A percentile compares a stretch with the other conserved stretches of the same genome.
phyloP scores from a whole-genome alignment of 192 early-diverging fungal species.

The Coemansia erecta region DNA sequence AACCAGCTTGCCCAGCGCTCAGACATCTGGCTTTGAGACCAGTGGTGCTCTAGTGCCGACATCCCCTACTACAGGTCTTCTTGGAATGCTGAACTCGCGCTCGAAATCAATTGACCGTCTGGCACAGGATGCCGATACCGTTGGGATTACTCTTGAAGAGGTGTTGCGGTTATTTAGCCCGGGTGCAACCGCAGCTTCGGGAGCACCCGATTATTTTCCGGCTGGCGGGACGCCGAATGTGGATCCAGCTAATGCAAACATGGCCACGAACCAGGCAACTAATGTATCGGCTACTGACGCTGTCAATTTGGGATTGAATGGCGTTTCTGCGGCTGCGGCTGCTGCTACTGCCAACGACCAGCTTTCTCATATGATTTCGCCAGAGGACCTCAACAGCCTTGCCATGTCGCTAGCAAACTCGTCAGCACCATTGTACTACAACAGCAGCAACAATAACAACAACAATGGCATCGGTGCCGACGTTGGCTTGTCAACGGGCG shows the following conservation, averaged over 20 bases:
- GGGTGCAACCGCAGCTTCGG: not conserved
- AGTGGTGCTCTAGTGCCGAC: constrained; percentile 14
- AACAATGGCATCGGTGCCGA: not conserved
- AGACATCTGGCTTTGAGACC: not conserved
- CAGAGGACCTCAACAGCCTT: constrained; percentile 3
- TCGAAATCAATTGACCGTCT: constrained; percentile 37
- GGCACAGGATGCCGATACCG: constrained; percentile 22
- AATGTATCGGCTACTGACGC: too few relatives aligned
- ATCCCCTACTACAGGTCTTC: constrained; percentile 2
- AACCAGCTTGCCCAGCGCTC: too few relatives aligned
- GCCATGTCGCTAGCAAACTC: constrained; percentile 4
- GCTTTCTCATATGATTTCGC: not conserved
- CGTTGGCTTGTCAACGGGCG: not conserved
- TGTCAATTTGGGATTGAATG: too few relatives aligned
- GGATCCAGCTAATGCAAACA: not conserved
- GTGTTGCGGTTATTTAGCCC: constrained; percentile 23
- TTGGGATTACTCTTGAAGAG: constrained; percentile 23
- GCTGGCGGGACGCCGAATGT: not conserved
- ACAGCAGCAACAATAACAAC: not conserved
- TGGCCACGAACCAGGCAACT: too few relatives aligned
- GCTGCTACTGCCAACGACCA: not conserved
- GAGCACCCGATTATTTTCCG: constrained; percentile 7
- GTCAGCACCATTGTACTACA: not conserved
- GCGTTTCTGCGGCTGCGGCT: not conserved
- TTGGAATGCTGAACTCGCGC: constrained; percentile 11